Evolutionary conservation across 2,329 filamentous ascomycete species (phyloP), one percentile per base, ranked within the genome.

Genomic region (Epichloe bromicola): DNA sequence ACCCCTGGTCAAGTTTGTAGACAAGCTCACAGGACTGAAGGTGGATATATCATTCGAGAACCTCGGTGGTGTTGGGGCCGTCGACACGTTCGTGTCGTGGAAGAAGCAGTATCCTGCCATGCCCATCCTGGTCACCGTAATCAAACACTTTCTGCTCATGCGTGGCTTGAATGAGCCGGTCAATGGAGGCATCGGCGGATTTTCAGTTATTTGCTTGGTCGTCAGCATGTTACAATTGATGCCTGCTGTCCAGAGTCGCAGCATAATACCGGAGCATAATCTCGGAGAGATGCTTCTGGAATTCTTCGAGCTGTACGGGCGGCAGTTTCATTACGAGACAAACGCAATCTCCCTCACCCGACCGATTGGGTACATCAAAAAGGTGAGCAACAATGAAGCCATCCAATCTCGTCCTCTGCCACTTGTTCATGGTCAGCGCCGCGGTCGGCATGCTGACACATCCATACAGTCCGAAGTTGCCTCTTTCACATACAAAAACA

Each of bases 1-100:
- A 2, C 93, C 93, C 0, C 0, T 98, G 50, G 80, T 97, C 67
- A 98, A 98, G 66, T 97, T 87, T 61, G 76, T 88, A 43, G 93
- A 98, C 62, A 74, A 71, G 50, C 61, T 76, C 49, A 96, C 90
- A 1, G 83, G 82, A 12, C 72, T 98, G 49, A 87, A 86, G 58
- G 85, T 97, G 12, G 93, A 98, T 63, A 78, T 98, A 12, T 97
- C 90, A 0, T 96, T 98, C 63, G 91, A 98, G 68, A 97, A 96
- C 62, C 69, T 83, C 37, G 87, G 85, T 41, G 93, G 93, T 11
- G 70, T 96, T 10, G 69, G 77, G 17, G 91, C 93, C 3, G 85
- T 93, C 60, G 70, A 82, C 17, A 96, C 88, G 0, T 95, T 96
- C 63, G 67, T 81, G 50, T 65, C 72, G 0, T 98, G 93, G 93